Evolutionary conservation across 805 yeast species (phyloP).

Genomic region (Candida chauliodis): DNA sequence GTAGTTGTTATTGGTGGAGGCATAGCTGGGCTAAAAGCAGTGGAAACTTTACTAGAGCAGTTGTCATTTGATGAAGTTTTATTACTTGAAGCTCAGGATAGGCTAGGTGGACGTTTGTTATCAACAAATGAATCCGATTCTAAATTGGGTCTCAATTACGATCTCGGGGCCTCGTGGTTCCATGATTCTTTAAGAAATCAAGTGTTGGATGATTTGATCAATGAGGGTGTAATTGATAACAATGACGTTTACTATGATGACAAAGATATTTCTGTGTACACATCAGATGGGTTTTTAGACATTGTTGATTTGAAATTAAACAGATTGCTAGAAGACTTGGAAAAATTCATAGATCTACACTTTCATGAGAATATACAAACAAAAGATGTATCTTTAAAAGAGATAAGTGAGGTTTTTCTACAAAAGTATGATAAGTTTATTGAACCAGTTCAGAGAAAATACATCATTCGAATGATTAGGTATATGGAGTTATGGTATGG

Average conservation of each 20-base stretch:
- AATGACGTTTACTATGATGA: slow-evolving; percentile 49
- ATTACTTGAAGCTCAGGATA: slow-evolving; percentile 62
- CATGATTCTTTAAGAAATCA: slow-evolving; percentile 75
- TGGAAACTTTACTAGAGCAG: slow-evolving; percentile 29
- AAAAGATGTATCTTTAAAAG: slow-evolving; percentile 51
- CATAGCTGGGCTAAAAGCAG: slow-evolving; percentile 73
- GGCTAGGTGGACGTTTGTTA: slow-evolving; percentile 66
- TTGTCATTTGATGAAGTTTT: slow-evolving; percentile 41
- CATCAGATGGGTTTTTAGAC: slow-evolving; percentile 33
- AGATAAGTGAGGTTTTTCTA: slow-evolving; percentile 47
- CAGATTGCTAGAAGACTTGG: slow-evolving; percentile 51
- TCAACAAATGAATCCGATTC: slow-evolving; percentile 39
- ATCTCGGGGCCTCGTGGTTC: slow-evolving; percentile 91
- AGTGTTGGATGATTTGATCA: slow-evolving; percentile 39
- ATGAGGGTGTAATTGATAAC: slow-evolving; percentile 14
- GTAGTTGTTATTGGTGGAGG: slow-evolving; percentile 79
- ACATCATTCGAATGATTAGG: slow-evolving; percentile 52
- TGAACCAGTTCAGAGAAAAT: slow-evolving; percentile 47
- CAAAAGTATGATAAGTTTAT: slow-evolving; percentile 44
- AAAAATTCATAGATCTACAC: slow-evolving; percentile 54
- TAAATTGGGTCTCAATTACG: slow-evolving; percentile 42
- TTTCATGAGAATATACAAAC: slow-evolving; percentile 47
- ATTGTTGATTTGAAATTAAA: slow-evolving; percentile 22
- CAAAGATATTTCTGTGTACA: slow-evolving; percentile 25
- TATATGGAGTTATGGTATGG: slow-evolving; percentile 78